Base-by-base conservation (phyloP, 805 yeast species). In the Monosporozyma aerobia region DNA sequence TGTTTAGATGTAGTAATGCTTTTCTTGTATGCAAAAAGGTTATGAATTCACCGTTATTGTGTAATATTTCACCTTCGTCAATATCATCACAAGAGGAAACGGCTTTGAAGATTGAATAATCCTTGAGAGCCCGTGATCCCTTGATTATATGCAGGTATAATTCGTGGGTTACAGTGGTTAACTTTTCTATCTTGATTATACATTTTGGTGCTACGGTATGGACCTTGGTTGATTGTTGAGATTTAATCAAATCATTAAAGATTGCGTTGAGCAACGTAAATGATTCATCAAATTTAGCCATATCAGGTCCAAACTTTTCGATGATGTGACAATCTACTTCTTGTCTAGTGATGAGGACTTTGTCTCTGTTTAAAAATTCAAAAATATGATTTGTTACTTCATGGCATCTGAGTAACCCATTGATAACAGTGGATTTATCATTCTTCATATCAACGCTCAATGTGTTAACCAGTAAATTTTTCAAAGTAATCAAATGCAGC, bases 401-500 rank as follows among this genome's bases (percentile, higher is more conserved):
- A 14, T 49, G 43, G 2, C 44, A 48, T 40, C 51, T 43, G 2
- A 52, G 51, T 10, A 23, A 13, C 3, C 53, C 49, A 8, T 44
- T 51, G 30, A 35, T 46, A 30, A 39, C 40, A 10, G 32, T 35
- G 2, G 54, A 47, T 16, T 14, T 29, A 23, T 33, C 47, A 13
- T 49, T 54, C 13, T 33, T n/a, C 4, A 39, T 32, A 8, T 30
- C 11, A 14, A 49, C 7, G 2, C 16, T 19, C 19, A 45, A 51
- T 4, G 50, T 13, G 16, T 39, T 52, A 0, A 25, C 8, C n/a
- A 56, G 16, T 27, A 37, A 48, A 29, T 58, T 59, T 44, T 61
- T 60, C 14, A 61, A 43, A 29, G 57, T 57, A 7, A 63, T 54
- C 19, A 61, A 23, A 44, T 65, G 66, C 33, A 65, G 49, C 22